Base-by-base conservation (phyloP, 2,329 filamentous ascomycete species). In the Whalleya microplaca region DNA sequence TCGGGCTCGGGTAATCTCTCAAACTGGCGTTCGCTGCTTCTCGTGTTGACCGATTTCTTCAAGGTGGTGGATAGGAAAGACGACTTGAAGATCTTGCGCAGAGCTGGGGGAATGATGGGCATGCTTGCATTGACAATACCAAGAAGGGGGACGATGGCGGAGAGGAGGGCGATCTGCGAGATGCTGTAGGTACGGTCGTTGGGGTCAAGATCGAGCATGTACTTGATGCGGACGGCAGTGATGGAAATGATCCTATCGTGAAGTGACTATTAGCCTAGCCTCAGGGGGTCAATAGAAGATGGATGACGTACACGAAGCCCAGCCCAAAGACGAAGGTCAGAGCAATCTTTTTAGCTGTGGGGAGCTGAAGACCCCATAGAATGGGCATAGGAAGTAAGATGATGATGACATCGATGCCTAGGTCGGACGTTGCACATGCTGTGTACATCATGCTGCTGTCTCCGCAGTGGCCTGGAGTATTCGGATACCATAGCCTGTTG, bases 61-160 rank as follows among this genome's bases (percentile, higher is more conserved):
- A 50, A 9, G 5, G 29, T 29, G 2, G 14, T 59, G 7, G 48
- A 45, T 14, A 51, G 16, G 16, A 53, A 7, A 1, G 45, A 52
- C 2, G 51, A 49, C 21, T 42, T 45, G 50, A 56, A 61, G 14
- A 64, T 53, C 16, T 50, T 58, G 49, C 53, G 53, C 37, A 63
- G 41, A 14, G 58, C 64, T 9, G 66, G 61, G 1, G 44, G 57
- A 6, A 63, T 45, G 21, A 64, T 48, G 3, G 64, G 66, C 9
- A 69, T 47, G 49, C 63, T 66, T 7, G 66, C 66, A 27, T 63
- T 66, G 23, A 66, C 48, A 41, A 69, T 65, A 19, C 67, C 67
- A 7, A 70, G 55, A 8, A 63, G 37, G 7, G 64, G 63, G 4
- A 66, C 60, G 6, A 66, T 21, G 4, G 56, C 47, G 12, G 61